Evolutionary conservation across 2,329 filamentous ascomycete genomes (phyloP).

Genomic region (Akanthomyces muscarius): DNA sequence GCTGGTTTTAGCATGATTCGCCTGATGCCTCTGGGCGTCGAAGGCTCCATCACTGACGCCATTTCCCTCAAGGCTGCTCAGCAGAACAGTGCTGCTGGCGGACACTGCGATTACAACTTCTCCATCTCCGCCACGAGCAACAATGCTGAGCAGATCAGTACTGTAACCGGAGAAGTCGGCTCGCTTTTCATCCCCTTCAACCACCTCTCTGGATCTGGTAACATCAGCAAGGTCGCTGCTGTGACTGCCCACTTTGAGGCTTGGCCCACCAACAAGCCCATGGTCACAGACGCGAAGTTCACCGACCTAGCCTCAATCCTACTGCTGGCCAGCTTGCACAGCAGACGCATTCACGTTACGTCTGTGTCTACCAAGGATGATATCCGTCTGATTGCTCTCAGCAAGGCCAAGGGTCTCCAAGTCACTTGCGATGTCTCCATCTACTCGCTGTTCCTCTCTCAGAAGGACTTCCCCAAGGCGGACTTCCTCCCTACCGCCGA

Average conservation of each 20-base stretch:
- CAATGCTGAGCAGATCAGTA: conserved; percentile 71
- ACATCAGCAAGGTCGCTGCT: conserved; percentile 78
- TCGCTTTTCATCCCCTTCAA: conserved; percentile 83
- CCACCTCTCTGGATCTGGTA: conserved; percentile 71
- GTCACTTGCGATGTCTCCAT: conserved; percentile 81
- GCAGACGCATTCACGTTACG: conserved; percentile 72
- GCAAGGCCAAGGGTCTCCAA: conserved; percentile 76
- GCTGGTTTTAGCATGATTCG: conserved; percentile 78
- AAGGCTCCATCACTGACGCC: conserved; percentile 69
- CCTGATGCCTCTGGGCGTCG: conserved; percentile 70
- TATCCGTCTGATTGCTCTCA: conserved; percentile 70
- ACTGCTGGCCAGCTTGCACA: conserved; percentile 72
- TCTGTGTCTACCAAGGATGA: conserved; percentile 77
- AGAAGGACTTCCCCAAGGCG: conserved; percentile 65
- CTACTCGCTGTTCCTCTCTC: conserved; percentile 72
- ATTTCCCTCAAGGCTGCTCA: conserved; percentile 68
- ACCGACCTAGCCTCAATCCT: conserved; percentile 78
- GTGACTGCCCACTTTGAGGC: conserved; percentile 74
- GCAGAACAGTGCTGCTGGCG: conserved; percentile 62
- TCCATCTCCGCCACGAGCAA: conserved; percentile 69
- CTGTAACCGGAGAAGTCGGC: conserved; percentile 68
- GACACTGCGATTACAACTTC: conserved; percentile 76
- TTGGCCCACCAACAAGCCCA: conserved; percentile 74
- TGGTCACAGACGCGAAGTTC: conserved; percentile 75
- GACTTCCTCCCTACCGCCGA: conserved; percentile 60